These are phyloP conservation scores for Entophlyctis luteolus DNA, from an alignment of 192 early-diverging fungal genomes.

Conservation along the genomic window DNA sequence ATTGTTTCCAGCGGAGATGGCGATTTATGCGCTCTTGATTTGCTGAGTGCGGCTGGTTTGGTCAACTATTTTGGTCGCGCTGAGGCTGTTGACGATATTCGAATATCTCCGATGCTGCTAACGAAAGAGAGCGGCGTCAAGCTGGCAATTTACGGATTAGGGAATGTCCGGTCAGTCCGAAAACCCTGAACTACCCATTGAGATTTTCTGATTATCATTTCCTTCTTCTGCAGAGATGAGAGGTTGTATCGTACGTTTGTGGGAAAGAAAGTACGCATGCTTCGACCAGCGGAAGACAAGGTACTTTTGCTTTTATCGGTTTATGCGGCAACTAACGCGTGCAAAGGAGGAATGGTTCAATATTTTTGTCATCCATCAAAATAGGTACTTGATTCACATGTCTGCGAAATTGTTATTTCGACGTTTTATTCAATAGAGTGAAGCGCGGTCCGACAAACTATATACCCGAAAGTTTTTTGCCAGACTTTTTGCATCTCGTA, in stretches of 20 bases:
- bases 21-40: conserved; percentile 76
- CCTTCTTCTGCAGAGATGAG: conserved; percentile 67
- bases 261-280: conserved; percentile 66
- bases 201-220: not conserved
- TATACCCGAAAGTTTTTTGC: conserved; percentile 83
- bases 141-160: conserved; percentile 84
- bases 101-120: conserved; percentile 75
- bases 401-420: not conserved
- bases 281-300: conserved; percentile 60
- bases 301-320: not conserved
- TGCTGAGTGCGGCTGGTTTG: conserved; percentile 71
- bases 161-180: conserved; percentile 67
- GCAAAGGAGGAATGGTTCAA: conserved; percentile 79
- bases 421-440: conserved; percentile 38
- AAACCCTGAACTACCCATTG: not conserved
- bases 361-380: conserved; percentile 88
- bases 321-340: not conserved
- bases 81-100: conserved; percentile 67
- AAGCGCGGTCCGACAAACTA: conserved; percentile 77
- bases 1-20: conserved; percentile 65
- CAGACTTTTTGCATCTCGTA: conserved; percentile 75
- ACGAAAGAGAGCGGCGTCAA: conserved; percentile 67
- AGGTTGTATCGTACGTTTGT: conserved; percentile 75
- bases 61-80: conserved; percentile 92
- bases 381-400: conserved; percentile 45